Evolutionary conservation across 371 early-diverging fungal species (phyloP), one percentile per base, ranked within the genome.

Genomic region (Nematocida displodere): DNA sequence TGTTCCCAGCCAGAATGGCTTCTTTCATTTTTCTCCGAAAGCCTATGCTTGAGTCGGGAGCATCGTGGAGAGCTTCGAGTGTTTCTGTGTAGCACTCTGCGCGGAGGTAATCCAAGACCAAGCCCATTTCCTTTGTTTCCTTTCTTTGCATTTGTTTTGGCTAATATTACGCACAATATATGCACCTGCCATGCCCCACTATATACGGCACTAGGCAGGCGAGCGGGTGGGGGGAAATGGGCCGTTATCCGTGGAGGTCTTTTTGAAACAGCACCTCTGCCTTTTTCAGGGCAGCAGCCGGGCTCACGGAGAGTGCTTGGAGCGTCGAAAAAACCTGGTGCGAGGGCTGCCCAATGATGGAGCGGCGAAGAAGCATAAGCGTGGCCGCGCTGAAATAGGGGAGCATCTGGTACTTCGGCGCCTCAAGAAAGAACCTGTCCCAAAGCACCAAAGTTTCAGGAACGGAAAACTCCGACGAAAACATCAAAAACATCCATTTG

Each of bases 351-450:
- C 37, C 56, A 13, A 85, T 31, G 2, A 85, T 75, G n/a, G 22
- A 36, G 15, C 78, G 49, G 47, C 65, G 66, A 47, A 80, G 39
- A 24, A 78, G 17, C 11, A 82, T 29, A 36, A 85, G 44, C 3
- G 75, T 47, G 8, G 80, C 62, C 8, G 78, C 83, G 33, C 66
- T 40, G 56, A 78, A 78, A 55, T 78, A 83, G 17, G 56, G 49
- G 42, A 85, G 66, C 33, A 82, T 61, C 42, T 82, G 78, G 54
- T 79, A 79, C 49, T 79, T 78, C 22, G 52, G 62, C n/a, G 49
- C 15, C 77, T 82, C 82, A 4, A 68, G n/a, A 20, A 85, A 78
- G 22, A 83, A 52, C 54, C 71, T 61, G 62, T 85, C 85, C 85
- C 85, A 85, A 24, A 85, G 56, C 54, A 55, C 56, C 13, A 82